A percentile compares a stretch with the other conserved stretches of the same genome.
Conservation (phyloP, 805 yeast genomes). For the Candida sanyiensis region DNA sequence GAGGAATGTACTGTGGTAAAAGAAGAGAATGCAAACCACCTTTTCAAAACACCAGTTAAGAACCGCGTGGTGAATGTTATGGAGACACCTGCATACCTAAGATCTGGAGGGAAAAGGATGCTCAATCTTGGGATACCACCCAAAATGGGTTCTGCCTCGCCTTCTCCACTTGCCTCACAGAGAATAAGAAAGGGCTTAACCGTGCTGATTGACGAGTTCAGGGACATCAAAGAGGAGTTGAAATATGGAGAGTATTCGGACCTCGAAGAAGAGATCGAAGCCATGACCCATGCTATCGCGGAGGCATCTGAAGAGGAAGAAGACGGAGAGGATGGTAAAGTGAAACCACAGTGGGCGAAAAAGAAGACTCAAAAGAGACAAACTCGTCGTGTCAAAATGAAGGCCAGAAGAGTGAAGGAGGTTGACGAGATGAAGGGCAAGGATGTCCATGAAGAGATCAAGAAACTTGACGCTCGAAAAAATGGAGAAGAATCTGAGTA, state of each 20-base stretch:
- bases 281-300: conserved; percentile 11
- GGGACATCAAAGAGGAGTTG: conserved; percentile 29
- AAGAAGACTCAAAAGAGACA: conserved; percentile 32
- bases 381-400: conserved; percentile 25
- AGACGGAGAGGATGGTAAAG: conserved; percentile 14
- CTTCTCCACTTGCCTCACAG: conserved; percentile 27
- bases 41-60: conserved; percentile 19
- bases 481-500: neutral
- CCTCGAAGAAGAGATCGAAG: conserved; percentile 12
- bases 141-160: conserved; percentile 15
- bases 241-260: conserved; percentile 22
- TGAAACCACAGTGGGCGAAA: conserved; percentile 17
- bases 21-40: neutral
- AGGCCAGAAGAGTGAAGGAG: conserved; percentile 25
- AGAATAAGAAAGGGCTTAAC: conserved; percentile 33
- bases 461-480: neutral
- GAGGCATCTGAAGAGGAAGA: conserved; percentile 17
- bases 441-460: conserved; percentile 22
- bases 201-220: conserved; percentile 42
- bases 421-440: conserved; percentile 28
- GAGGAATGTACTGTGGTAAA: conserved; percentile 1
- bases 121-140: neutral
- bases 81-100: conserved; percentile 44
- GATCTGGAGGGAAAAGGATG: conserved; percentile 2
- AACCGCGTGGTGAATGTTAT: conserved; percentile 3